Base-by-base conservation (phyloP, 164 flowering plant genomes). In the Euptelea pleiosperma region DNA sequence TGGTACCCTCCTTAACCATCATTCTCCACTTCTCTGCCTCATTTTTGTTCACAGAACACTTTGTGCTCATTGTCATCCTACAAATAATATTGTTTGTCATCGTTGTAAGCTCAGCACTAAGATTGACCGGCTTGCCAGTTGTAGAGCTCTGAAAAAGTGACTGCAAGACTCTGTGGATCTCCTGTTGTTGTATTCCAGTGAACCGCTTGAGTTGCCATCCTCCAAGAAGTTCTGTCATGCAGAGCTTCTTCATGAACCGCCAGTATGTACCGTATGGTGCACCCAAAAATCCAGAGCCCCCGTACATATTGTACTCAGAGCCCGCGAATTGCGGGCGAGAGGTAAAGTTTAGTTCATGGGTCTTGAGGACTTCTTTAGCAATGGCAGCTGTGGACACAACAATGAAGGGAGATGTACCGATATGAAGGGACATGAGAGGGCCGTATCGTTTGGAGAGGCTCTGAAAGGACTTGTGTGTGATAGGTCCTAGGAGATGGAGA, bases 221-320 rank as follows among this genome's bases (percentile, higher is more conserved):
- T 0, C 70, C 63, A 0, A 83, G 71, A 14, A 83, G 72, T 52
- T 75, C 64, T 3, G 76, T 41, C 76, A 79, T 72, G 70, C 73
- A 67, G 1, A 80, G 43, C 22, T 77, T 80, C 64, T 78, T 80
- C 70, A 80, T 75, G 74, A 80, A 83, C 56, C 67, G 69, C 85
- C 85, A 83, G 30, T 75, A 69, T 0, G 75, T 59, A 21, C 83
- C 88, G 47, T 75, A 76, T 1, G 74, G 72, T 0, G 78, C 67
- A 4, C 60, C 50, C 3, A 72, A 30, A 48, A 74, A 75, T 60
- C 71, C 76, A 7, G 67, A 46, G 0, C 68, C 60, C 18, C 75
- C 72, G 16, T 75, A 77, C 0, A 76, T 72, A 1, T 68, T 55
- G 61, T 57, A 70, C 33, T 72, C 71, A 8, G 67, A 31, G 1